phyloP scores from a whole-genome alignment of 1,284 basidiomycete genomes.

The Apiotrichum laibachii region DNA sequence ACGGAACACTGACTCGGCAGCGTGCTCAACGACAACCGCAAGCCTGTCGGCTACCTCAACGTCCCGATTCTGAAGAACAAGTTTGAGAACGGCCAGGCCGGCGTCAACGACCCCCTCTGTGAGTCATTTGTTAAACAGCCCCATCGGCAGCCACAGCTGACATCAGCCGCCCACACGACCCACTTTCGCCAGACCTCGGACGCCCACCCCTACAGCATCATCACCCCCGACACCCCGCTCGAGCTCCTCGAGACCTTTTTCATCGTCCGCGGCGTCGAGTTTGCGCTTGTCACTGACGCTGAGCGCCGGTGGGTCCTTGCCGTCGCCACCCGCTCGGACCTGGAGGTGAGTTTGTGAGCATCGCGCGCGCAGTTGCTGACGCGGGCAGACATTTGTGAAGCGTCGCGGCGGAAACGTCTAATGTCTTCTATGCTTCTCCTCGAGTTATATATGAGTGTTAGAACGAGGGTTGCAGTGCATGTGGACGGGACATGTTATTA shows the following conservation, averaged over 20 bases:
- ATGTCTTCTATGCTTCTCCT: too few species aligned
- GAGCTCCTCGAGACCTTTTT: conserved; percentile 74
- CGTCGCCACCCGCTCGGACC: conserved; percentile 73
- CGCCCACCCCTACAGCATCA: conserved; percentile 65
- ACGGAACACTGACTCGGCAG: conserved; percentile 50
- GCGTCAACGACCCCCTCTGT: conserved; percentile 58
- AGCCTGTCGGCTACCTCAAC: conserved; percentile 77
- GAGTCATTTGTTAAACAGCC: conserved; percentile 41
- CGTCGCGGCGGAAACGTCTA: conserved; percentile 23
- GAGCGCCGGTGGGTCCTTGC: conserved; percentile 80
- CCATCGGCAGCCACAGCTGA: conserved; percentile 7
- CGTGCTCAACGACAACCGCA: conserved; percentile 67
- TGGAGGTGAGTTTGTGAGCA: conserved; percentile 57
- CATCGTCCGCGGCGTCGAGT: conserved; percentile 58
- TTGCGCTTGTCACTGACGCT: conserved; percentile 78
- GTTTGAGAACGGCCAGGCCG: conserved; percentile 69
- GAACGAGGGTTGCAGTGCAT: too few species aligned
- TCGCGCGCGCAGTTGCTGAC: conserved; percentile 1
- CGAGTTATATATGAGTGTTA: too few species aligned
- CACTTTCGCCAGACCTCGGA: conserved; percentile 66
- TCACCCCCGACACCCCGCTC: conserved; percentile 73
- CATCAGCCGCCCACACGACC: conserved; percentile 65
- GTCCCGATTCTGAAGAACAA: conserved; percentile 68
- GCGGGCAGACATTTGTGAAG: conserved; percentile 37
- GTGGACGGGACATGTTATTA: too few species aligned